Base-by-base conservation (phyloP, 768 basidiomycete species). In the Hebeloma cylindrosporum region DNA sequence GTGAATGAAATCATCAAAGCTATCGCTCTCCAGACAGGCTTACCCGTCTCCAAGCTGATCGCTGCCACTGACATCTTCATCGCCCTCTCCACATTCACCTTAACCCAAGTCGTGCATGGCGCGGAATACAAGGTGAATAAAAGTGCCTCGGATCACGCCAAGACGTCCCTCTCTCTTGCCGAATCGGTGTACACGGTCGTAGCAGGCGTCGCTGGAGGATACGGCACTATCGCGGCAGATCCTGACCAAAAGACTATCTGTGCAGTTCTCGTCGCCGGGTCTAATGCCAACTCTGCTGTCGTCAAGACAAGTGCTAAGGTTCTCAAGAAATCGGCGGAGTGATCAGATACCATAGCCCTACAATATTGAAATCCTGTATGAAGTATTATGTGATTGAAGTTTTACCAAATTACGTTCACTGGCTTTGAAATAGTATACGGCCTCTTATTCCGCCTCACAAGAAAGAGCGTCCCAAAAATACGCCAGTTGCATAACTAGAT, bases 71-170 rank as follows among this genome's bases (percentile, higher is more conserved):
- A 39, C 37, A 22, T 39, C 10, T 16, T n/a, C 10, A 22, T 39
- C 11, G 37, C 37, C 3, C 16, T 39, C 25, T 16, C 37, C 17
- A 22, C 22, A 18, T 39, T 39, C 25, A n/a, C 37, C 10, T 23
- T 39, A 10, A 39, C 22, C n/a, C 37, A 39, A 11, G 37, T 23
- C 10, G 37, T 39, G 11, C 37, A 39, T 23, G 30, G n/a, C 8
- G 30, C 13, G 7, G 17, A 39, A n/a, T 39, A 39, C 25, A 16
- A 39, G 22, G 5, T 26, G 20, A 13, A 18, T n/a, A 13, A 16
- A 10, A 26, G 25, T 23, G 11, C 16, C 10, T 11, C 7, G 7
- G 18, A 5, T n/a, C 18, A 17, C n/a, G 31, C 31, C n/a, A n/a
- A 33, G 31, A 33, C n/a, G n/a, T 13, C n/a, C 31, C n/a, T n/a